phyloP scores from a whole-genome alignment of 2,329 filamentous ascomycete genomes.

The Phialophora tarda region DNA sequence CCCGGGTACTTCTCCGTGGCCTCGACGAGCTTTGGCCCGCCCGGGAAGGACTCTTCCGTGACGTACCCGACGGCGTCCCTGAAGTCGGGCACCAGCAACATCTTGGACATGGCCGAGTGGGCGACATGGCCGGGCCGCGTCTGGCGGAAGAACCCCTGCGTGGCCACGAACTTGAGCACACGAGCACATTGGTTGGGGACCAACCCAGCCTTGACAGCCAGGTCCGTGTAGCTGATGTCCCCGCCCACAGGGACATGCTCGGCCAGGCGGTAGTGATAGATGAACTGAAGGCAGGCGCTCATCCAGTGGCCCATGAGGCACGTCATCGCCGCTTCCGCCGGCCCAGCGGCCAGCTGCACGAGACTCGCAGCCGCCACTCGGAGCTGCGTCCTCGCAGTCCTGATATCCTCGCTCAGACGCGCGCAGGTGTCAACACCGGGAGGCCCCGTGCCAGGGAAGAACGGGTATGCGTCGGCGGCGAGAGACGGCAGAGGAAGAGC shows the following conservation, averaged over 20 bases:
- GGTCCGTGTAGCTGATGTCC: constrained; percentile 32
- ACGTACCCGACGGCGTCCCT: constrained; percentile 64
- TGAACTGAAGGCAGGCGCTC: constrained; percentile 43
- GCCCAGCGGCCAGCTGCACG: constrained; percentile 12
- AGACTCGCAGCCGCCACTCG: constrained; percentile 7
- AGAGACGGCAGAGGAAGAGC: constrained; percentile 12
- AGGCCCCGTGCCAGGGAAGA: constrained; percentile 24
- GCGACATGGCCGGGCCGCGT: constrained; percentile 47
- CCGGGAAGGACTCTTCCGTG: constrained; percentile 35
- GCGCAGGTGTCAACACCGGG: constrained; percentile 5
- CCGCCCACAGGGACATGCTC: constrained; percentile 40
- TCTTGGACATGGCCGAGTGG: constrained; percentile 61
- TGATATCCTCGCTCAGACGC: constrained; percentile 7
- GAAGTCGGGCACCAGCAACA: constrained; percentile 45
- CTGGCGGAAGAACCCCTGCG: constrained; percentile 43
- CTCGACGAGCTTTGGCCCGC: constrained; percentile 36
- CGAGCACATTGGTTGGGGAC: constrained; percentile 38
- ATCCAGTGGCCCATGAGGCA: constrained; percentile 3
- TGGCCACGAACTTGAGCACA: constrained; percentile 42
- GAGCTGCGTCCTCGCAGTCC: constrained; percentile 8
- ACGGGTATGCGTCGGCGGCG: constrained; percentile 20
- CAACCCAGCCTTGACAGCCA: constrained; percentile 36
- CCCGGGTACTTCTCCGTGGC: constrained; percentile 37
- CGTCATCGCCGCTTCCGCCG: not conserved
- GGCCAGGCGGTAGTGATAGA: constrained; percentile 41